phyloP scores from a whole-genome alignment of 352 stramenopile genomes.

The Phytophthora tentaculata region DNA sequence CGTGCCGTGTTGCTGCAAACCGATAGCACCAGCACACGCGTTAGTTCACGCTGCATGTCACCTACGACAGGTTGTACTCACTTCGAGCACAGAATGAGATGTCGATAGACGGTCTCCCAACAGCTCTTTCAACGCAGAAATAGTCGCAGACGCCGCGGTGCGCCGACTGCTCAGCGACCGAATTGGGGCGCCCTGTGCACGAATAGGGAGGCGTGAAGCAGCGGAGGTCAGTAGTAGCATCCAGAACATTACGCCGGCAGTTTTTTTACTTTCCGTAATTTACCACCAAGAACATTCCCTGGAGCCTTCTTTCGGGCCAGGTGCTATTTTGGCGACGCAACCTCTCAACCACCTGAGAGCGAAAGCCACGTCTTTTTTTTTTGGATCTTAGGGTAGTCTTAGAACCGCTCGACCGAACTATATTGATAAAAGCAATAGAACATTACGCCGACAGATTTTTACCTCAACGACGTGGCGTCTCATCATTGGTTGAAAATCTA shows the following conservation, averaged over 20 bases:
- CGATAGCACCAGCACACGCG: not conserved
- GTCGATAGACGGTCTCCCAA: conserved; percentile 77
- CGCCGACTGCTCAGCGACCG: conserved; percentile 38
- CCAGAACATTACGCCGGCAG: conserved; percentile 17
- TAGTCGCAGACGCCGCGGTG: conserved; percentile 51
- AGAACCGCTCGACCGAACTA: not conserved
- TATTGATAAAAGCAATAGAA: not conserved
- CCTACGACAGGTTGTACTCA: conserved; percentile 12
- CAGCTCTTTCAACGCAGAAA: conserved; percentile 59
- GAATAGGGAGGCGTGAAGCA: conserved; percentile 5
- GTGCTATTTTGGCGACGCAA: not conserved
- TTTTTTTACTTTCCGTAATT: conserved; percentile 2
- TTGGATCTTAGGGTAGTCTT: not conserved
- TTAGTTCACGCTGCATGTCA: not conserved
- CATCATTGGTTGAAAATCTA: not conserved
- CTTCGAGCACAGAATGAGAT: conserved; percentile 61
- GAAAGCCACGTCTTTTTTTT: not conserved
- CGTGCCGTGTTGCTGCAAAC: conserved; percentile 73
- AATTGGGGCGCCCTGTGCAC: not conserved
- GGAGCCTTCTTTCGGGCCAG: not conserved
- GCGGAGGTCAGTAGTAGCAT: conserved; percentile 19
- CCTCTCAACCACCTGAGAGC: not conserved
- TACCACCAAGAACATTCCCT: conserved; percentile 4
- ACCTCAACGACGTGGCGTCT: not conserved
- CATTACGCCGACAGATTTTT: not conserved